These are phyloP conservation scores for Sporothrix phasma DNA, from an alignment of 2,329 filamentous ascomycete species.

Conservation along the genomic window DNA sequence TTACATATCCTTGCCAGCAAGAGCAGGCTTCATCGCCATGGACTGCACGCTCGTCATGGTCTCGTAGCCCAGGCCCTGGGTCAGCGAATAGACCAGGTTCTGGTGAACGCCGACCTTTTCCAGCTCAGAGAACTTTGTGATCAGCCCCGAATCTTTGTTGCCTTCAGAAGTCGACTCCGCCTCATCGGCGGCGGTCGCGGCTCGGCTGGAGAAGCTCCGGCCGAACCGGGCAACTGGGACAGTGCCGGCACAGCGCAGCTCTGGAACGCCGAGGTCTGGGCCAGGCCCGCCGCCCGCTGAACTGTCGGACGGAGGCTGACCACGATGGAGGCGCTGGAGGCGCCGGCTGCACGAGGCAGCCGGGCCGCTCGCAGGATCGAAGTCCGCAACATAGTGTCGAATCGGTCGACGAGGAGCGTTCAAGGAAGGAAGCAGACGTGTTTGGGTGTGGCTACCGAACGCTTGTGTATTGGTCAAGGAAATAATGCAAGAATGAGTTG, in stretches of 20 bases:
- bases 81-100: conserved; percentile 59
- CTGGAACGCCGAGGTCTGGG: not conserved
- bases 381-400: conserved; percentile 18
- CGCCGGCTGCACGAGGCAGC: conserved; percentile 12
- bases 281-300: not conserved
- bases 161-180: not conserved
- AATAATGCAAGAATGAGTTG: not conserved
- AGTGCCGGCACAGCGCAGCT: not conserved
- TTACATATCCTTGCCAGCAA: conserved; percentile 76
- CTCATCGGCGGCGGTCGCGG: not conserved
- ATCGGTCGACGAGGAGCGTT: not conserved
- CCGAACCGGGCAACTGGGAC: not conserved
- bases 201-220: conserved; percentile 13
- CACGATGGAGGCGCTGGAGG: conserved; percentile 5
- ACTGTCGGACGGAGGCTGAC: conserved; percentile 1
- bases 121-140: conserved; percentile 36
- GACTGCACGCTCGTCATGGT: conserved; percentile 90
- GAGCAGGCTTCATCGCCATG: conserved; percentile 68
- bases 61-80: conserved; percentile 61
- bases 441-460: not conserved
- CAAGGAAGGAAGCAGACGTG: not conserved
- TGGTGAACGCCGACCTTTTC: conserved; percentile 44
- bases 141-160: not conserved
- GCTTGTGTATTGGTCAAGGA: not conserved
- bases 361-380: conserved; percentile 17